Percentiles rank a stretch among this genome's conserved stretches.
Evolutionary conservation across 164 flowering plant genomes (phyloP).

Genomic region (Dillenia turbinata): DNA sequence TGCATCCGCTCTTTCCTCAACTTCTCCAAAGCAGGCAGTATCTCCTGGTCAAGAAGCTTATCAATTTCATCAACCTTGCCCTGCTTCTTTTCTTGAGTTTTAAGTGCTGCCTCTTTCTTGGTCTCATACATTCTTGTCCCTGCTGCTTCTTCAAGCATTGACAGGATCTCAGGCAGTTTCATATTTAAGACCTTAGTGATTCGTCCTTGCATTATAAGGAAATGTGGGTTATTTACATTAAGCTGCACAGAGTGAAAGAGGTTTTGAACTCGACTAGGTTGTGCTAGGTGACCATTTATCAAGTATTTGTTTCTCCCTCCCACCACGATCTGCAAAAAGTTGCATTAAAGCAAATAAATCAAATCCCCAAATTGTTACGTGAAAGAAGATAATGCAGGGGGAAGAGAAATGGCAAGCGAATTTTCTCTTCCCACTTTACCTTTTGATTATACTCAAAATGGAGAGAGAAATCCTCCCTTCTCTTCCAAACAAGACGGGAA

Average conservation of each 20-base stretch:
- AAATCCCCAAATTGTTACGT: no score
- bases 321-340: conserved; percentile 77
- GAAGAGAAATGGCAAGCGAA: no score
- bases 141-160: conserved; percentile 99
- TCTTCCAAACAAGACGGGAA: no score
- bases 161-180: conserved; percentile 97
- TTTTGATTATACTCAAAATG: no score
- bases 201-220: conserved; percentile 99
- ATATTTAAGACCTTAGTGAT: conserved; percentile 97
- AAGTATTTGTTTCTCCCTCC: conserved; percentile 99
- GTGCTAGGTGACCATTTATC: conserved; percentile 96
- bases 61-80: conserved; percentile 96
- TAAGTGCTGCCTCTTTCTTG: conserved; percentile 90
- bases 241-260: conserved; percentile 99
- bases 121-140: conserved; percentile 99
- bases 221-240: conserved; percentile 97
- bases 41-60: conserved; percentile 92
- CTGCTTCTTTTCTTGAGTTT: conserved; percentile 97
- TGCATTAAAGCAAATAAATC: no score
- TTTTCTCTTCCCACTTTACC: no score
- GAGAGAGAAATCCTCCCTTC: no score
- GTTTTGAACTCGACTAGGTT: conserved; percentile 97
- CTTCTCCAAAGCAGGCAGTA: conserved; percentile 93
- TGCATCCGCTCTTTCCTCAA: conserved; percentile 86
- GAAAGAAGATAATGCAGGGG: no score